Evolutionary conservation across 129 eudicot species (phyloP).

Genomic region (Logfia minima): DNA sequence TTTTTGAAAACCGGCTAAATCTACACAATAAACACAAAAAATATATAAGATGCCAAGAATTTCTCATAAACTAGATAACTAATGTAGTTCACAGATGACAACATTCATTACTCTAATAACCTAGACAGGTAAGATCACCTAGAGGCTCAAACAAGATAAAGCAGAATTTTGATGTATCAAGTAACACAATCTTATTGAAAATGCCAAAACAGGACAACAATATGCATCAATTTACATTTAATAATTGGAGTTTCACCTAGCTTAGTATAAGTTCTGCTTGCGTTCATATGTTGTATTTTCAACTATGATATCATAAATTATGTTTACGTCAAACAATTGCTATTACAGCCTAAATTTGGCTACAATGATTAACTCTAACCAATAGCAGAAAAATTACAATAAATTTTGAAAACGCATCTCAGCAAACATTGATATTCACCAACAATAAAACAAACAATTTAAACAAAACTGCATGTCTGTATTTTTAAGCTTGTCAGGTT

Average conservation of each 20-base stretch:
- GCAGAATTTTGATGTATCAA: neutral
- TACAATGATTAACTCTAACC: no score
- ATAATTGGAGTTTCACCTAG: neutral
- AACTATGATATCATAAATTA: neutral
- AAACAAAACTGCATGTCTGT: neutral
- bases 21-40: neutral
- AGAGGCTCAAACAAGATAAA: neutral
- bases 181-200: no score
- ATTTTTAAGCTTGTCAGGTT: no score
- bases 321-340: neutral
- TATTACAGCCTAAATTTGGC: neutral
- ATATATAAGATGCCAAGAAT: neutral
- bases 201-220: no score
- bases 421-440: no score
- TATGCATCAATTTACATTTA: neutral
- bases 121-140: neutral
- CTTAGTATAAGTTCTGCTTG: neutral
- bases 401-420: no score
- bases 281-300: neutral
- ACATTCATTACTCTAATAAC: no score
- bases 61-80: neutral
- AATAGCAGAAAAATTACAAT: no score
- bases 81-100: no score
- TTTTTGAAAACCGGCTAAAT: conserved; percentile 4
- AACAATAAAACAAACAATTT: neutral